Base-by-base conservation (phyloP, 352 stramenopile genomes). In the Pythium aphanidermatum region DNA sequence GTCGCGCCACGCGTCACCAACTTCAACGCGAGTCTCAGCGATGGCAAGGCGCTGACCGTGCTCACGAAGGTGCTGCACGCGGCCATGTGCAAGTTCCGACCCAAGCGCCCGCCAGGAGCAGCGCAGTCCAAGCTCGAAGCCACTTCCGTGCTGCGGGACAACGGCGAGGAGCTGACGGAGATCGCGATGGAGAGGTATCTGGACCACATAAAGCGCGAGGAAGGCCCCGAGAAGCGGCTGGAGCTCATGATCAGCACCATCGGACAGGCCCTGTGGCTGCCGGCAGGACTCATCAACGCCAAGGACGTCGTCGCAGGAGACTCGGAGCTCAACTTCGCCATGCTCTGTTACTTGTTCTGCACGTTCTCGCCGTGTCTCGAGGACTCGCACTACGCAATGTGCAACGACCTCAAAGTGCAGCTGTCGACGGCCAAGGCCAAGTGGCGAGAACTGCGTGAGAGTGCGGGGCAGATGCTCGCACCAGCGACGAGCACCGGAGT, bases 131-230 rank as follows among this genome's bases (percentile, higher is more conserved):
- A 76, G 43, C 59, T 84, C 27, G 73, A 86, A 52, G 59, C 60
- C 0, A 63, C 70, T 25, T 83, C 75, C 0, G 63, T 86, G 23
- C 44, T 86, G 41, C 75, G 78, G 14, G 78, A 91, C 37, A 91
- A 88, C 50, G 75, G 78, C 16, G 70, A 88, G 14, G 75, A 86
- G n/a, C 56, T 91, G 11, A 91, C 75, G 0, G 78, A 88, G 43
- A 84, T 88, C 42, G 67, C 63, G 3, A 79, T 84, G 63, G 78
- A 85, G 45, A 58, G 75, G n/a, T 91, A 86, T 45, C 12, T 86
- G 37, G 75, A 87, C 20, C 65, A 79, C 51, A 63, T 91, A 26
- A 63, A 58, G 9, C 57, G 52, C 4, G 78, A 91, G 31, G 52
- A 56, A 6, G 67, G 52, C 6, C 43, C 74, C 17, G 58, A 78